phyloP scores from a whole-genome alignment of 139 green algal genomes.

The Volvox reticuliferus region DNA sequence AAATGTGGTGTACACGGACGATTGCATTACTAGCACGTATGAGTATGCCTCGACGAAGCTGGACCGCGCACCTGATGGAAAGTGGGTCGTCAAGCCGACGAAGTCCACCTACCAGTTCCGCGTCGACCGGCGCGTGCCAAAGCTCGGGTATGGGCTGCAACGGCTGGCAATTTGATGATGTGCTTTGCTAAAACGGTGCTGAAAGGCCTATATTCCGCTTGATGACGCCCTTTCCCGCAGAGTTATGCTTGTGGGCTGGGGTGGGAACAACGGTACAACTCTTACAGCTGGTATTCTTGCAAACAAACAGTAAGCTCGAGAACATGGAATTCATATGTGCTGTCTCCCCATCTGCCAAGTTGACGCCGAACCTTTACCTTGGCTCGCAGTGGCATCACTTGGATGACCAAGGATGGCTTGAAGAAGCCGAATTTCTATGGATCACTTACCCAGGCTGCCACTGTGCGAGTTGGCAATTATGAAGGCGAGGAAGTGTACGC shows the following conservation, averaged over 20 bases:
- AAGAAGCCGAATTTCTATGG: conserved; percentile 98
- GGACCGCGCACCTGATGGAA: conserved; percentile 67
- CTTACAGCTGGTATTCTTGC: conserved; percentile 95
- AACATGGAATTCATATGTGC: neutral
- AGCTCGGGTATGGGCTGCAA: conserved; percentile 83
- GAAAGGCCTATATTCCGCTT: neutral
- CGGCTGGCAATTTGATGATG: too few species aligned
- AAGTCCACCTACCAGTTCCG: conserved; percentile 87
- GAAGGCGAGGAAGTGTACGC: conserved; percentile 95
- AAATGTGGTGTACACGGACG: conserved; percentile 88
- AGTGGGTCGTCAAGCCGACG: conserved; percentile 85
- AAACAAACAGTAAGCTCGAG: conserved; percentile 91
- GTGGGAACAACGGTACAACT: conserved; percentile 99
- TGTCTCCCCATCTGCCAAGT: neutral
- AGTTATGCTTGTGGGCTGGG: conserved; percentile 98
- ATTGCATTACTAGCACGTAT: conserved; percentile 88
- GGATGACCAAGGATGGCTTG: conserved; percentile 98
- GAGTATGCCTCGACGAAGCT: conserved; percentile 90
- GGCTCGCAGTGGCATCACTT: conserved; percentile 91
- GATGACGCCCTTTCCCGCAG: conserved; percentile 66
- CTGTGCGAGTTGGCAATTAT: conserved; percentile 94
- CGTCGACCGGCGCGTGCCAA: conserved; percentile 90
- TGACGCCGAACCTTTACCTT: neutral
- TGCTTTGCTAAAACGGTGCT: neutral
- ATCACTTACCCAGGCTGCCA: conserved; percentile 95